Base-by-base conservation (phyloP, 108 stramenopile genomes). In the Cyclotella baltica region DNA sequence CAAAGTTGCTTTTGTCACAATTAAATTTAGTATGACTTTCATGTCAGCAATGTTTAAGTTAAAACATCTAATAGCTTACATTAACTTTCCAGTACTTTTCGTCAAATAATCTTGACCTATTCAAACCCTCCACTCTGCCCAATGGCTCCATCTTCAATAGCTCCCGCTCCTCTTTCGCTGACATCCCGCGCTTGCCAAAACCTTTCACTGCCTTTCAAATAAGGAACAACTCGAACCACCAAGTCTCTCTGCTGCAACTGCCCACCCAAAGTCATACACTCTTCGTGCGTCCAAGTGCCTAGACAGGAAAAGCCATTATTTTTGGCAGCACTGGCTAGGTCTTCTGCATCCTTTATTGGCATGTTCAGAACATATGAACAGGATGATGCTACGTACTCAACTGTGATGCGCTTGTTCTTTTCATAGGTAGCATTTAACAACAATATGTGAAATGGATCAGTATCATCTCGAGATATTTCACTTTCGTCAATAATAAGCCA, bases 361-460 rank as follows among this genome's bases (percentile, higher is more conserved):
- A 93, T 95, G 10, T 70, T 73, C 70, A 95, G 62, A 3, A 95
- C 94, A 51, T 92, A 95, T 10, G 87, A 78, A 35, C 92, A 80
- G 16, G 77, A 87, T 0, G 72, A 53, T 4, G 87, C 77, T 3
- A 89, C 92, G 43, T 95, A 95, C 48, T 85, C 70, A 3, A 92
- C 81, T 13, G 94, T 92, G 28, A 95, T 90, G 34, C 89, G 87
- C 11, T 78, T 75, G 53, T 81, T 86, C 37, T 91, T 82, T 13
- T 79, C 78, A 72, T 88, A 95, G 38, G 94, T 95, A 16, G 55
- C 72, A 30, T 84, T 87, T 28, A 95, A 43, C 0, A 95, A 61
- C n/a, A 95, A 67, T 48, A 95, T 95, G 77, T 95, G 94, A 56
- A 87, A 95, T 18, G 94, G 94, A 78, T 92, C 94, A 20, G 90